Conservation (phyloP, 129 eudicot species). For the Flaveria bidentis region DNA sequence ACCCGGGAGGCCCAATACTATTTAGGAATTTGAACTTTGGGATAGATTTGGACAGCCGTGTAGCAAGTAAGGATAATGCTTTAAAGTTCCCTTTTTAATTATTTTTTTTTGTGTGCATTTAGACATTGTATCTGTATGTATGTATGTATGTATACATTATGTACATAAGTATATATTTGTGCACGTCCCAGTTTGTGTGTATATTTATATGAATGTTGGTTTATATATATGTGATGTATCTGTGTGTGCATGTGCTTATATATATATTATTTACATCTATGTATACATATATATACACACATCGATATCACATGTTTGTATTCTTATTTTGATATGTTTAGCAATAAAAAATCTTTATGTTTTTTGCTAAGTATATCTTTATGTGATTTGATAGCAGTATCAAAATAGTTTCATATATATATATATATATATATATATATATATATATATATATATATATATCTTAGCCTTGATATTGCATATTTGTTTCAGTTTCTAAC, state of each 20-base stretch:
- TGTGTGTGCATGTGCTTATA: not conserved
- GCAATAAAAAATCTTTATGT: not conserved
- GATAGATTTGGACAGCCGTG: constrained; percentile 94
- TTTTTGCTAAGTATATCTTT: constrained; percentile 10
- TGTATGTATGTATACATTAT: constrained; percentile 10
- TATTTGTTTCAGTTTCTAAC: constrained; percentile 29
- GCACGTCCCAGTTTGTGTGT: no score
- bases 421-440: constrained; percentile 10
- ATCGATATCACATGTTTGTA: not conserved
- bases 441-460: constrained; percentile 24
- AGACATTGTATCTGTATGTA: not conserved
- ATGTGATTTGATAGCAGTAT: constrained; percentile 7
- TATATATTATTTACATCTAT: not conserved
- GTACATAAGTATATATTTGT: not conserved
- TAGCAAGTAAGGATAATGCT: constrained; percentile 77
- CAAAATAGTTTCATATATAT: constrained; percentile 18
- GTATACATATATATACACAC: not conserved
- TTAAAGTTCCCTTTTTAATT: not conserved
- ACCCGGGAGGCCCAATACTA: constrained; percentile 94
- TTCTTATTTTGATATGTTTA: not conserved
- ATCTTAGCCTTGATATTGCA: constrained; percentile 2
- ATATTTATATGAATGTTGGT: not conserved
- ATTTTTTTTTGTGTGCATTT: not conserved
- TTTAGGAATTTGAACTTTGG: constrained; percentile 93
- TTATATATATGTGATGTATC: not conserved